Percentiles rank a stretch among this genome's conserved stretches.
Conservation (phyloP, 768 basidiomycete species). For the Hypsizygus marmoreus region DNA sequence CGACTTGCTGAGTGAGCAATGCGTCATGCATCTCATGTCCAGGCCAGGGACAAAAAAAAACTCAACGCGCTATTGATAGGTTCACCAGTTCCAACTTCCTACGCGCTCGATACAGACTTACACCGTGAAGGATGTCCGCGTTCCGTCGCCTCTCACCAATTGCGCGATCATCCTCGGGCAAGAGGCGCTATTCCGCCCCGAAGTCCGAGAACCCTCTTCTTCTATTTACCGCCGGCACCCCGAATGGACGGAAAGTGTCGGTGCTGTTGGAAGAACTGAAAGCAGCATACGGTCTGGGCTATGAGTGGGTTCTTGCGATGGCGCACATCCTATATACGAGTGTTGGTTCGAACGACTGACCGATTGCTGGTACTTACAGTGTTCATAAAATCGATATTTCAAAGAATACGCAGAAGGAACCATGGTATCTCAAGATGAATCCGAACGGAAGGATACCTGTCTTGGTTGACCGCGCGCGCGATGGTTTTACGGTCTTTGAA, state of each 20-base stretch:
- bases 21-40: neutral
- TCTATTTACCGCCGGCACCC: slow-evolving; percentile 51
- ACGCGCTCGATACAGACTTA: too few relatives aligned
- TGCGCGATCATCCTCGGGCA: slow-evolving; percentile 6
- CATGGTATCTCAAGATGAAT: slow-evolving; percentile 38
- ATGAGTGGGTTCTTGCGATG: slow-evolving; percentile 28
- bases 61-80: too few relatives aligned
- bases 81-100: neutral
- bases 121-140: slow-evolving; percentile 5
- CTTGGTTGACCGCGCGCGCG: slow-evolving; percentile 27
- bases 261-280: slow-evolving; percentile 63
- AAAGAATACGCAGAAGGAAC: slow-evolving; percentile 27
- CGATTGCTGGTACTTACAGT: slow-evolving; percentile 1
- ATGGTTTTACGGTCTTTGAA: slow-evolving; percentile 40
- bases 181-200: slow-evolving; percentile 10
- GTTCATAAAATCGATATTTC: slow-evolving; percentile 19
- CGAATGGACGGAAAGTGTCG: slow-evolving; percentile 57
- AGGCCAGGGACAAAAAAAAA: too few relatives aligned
- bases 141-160: slow-evolving; percentile 15
- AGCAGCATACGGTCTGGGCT: slow-evolving; percentile 36
- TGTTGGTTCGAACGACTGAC: neutral
- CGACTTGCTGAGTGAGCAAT: too few relatives aligned
- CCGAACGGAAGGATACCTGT: slow-evolving; percentile 47
- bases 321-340: neutral
- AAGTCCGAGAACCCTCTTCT: slow-evolving; percentile 23